Evolutionary conservation across 352 stramenopile genomes (phyloP).

Genomic region (Thraustotheca clavata): DNA sequence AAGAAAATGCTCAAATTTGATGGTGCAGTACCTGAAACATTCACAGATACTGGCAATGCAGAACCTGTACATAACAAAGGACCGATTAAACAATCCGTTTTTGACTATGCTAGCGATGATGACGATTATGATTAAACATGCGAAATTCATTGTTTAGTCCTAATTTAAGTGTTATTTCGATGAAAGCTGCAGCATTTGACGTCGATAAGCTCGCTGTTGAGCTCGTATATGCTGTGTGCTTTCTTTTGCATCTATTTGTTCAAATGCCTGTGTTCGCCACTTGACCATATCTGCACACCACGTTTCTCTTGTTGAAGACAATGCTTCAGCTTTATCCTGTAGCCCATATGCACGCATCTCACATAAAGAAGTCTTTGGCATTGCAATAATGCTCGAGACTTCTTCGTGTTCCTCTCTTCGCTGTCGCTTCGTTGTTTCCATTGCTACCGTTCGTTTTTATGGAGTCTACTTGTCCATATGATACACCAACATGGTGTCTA

Average conservation of each 20-base stretch:
- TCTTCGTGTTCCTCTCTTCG: neutral
- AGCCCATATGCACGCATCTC: slow-evolving; percentile 7
- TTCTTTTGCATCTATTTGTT: slow-evolving; percentile 16
- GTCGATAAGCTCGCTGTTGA: slow-evolving; percentile 7
- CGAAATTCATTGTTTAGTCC: neutral
- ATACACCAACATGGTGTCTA: too few species aligned
- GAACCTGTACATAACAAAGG: slow-evolving; percentile 38
- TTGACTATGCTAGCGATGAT: slow-evolving; percentile 21
- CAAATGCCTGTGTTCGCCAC: slow-evolving; percentile 12
- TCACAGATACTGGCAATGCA: slow-evolving; percentile 55
- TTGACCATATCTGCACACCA: slow-evolving; percentile 19
- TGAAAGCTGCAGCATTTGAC: slow-evolving; percentile 11
- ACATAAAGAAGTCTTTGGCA: neutral
- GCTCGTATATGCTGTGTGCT: neutral
- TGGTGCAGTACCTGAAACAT: slow-evolving; percentile 68
- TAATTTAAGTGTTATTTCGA: neutral
- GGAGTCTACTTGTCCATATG: too few species aligned
- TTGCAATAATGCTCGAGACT: neutral
- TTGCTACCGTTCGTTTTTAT: neutral
- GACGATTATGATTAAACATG: slow-evolving; percentile 18
- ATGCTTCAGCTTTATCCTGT: slow-evolving; percentile 17
- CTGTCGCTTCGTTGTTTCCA: neutral
- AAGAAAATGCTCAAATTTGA: slow-evolving; percentile 96
- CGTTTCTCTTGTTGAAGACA: neutral
- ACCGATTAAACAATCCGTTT: slow-evolving; percentile 23